Percentiles rank a stretch among this genome's conserved stretches.
phyloP scores from a whole-genome alignment of 1,139 yeast genomes.

The Diutina rugosa region DNA sequence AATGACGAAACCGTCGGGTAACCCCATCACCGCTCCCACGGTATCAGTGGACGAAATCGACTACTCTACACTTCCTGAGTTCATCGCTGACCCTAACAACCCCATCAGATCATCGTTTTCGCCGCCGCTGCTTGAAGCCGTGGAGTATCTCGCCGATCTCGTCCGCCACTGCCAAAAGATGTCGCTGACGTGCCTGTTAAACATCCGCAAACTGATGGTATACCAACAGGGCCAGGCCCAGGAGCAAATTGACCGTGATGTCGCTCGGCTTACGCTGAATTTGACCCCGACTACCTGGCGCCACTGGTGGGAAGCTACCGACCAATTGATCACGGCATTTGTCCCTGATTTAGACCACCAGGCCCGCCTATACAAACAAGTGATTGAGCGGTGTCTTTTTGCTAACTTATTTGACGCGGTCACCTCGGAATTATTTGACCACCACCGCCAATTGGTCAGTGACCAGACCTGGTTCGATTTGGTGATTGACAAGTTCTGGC shows the following conservation, averaged over 20 bases:
- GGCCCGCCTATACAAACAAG: slow-evolving; percentile 9
- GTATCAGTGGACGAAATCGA: neutral
- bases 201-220: neutral
- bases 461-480: slow-evolving; percentile 8
- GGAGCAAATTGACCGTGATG: neutral
- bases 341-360: neutral
- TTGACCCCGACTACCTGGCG: neutral
- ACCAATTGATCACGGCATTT: neutral
- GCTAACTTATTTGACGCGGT: slow-evolving; percentile 23
- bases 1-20: neutral
- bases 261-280: neutral
- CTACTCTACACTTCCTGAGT: neutral
- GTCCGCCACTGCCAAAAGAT: neutral
- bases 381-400: slow-evolving; percentile 27
- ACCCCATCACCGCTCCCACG: neutral
- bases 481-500: slow-evolving; percentile 36
- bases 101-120: neutral
- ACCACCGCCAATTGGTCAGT: slow-evolving; percentile 8
- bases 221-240: neutral
- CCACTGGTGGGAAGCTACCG: neutral
- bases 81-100: neutral
- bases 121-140: neutral
- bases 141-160: neutral
- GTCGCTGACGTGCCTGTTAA: neutral
- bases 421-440: slow-evolving; percentile 8